A percentile compares a stretch with the other conserved stretches of the same genome.
These are phyloP conservation scores for Pseudogymnoascus sp. DNA, from an alignment of 2,329 filamentous ascomycete species.

Conservation along the genomic window DNA sequence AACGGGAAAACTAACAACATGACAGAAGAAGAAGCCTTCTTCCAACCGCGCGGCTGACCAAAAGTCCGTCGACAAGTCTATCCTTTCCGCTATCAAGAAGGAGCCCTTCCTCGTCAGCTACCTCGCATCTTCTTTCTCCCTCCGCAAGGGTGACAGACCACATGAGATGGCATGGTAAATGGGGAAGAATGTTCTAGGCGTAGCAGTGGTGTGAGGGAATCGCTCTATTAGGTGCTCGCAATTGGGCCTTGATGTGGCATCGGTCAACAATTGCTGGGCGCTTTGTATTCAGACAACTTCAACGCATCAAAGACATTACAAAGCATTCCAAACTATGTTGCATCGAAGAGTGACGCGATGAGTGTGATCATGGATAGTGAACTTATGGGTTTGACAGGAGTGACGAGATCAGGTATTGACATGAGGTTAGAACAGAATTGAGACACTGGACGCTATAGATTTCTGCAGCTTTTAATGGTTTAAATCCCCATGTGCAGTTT, in stretches of 20 bases:
- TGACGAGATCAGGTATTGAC: slow-evolving; percentile 7
- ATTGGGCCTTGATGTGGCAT: slow-evolving; percentile 10
- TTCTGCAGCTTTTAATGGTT: slow-evolving; percentile 4
- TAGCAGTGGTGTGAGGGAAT: slow-evolving; percentile 18
- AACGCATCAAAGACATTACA: slow-evolving; percentile 12
- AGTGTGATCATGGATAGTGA: slow-evolving; percentile 8
- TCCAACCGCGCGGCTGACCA: slow-evolving; percentile 92
- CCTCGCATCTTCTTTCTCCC: slow-evolving; percentile 92
- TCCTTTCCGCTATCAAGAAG: slow-evolving; percentile 97
- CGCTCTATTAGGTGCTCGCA: slow-evolving; percentile 10
- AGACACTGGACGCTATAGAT: not conserved
- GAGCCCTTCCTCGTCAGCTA: slow-evolving; percentile 89
- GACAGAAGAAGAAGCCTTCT: slow-evolving; percentile 92
- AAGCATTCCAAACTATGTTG: slow-evolving; percentile 10
- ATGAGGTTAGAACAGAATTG: slow-evolving; percentile 2
- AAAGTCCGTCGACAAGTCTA: slow-evolving; percentile 95
- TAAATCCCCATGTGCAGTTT: slow-evolving; percentile 1
- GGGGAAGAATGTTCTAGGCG: slow-evolving; percentile 23
- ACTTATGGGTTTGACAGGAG: slow-evolving; percentile 7
- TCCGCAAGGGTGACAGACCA: slow-evolving; percentile 98
- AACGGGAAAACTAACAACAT: slow-evolving; percentile 16
- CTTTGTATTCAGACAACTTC: slow-evolving; percentile 12
- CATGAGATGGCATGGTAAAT: slow-evolving; percentile 99
- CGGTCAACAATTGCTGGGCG: slow-evolving; percentile 10
- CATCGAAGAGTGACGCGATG: slow-evolving; percentile 3